Evolutionary conservation across 345 rosid species (phyloP).

Genomic region (Populus tremula): DNA sequence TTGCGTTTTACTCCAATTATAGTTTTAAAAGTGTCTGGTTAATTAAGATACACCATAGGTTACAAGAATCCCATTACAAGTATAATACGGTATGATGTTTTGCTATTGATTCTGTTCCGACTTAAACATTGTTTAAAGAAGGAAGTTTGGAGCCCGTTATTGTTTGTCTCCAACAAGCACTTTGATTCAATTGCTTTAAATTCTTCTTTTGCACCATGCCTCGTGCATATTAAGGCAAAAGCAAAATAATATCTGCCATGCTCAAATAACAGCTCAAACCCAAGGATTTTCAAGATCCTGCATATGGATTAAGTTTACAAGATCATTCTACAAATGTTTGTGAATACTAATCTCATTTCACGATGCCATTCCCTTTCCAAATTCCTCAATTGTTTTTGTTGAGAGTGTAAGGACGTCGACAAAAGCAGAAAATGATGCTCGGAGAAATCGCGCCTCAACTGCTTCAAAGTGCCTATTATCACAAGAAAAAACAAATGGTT

Average conservation of each 20-base stretch:
- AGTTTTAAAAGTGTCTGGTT: no score
- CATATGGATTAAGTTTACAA: background rate
- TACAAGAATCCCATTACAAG: accelerated
- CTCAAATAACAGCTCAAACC: background rate
- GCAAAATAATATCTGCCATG: background rate
- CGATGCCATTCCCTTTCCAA: slow-evolving; percentile 42
- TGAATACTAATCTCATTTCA: slow-evolving; percentile 9
- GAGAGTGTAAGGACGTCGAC: slow-evolving; percentile 73
- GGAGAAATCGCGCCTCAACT: slow-evolving; percentile 83
- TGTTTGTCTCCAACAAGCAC: background rate
- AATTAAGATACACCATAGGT: no score
- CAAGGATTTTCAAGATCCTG: background rate
- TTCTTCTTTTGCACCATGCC: background rate
- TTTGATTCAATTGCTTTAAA: background rate
- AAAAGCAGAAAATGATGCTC: slow-evolving; percentile 88
- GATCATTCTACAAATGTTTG: background rate
- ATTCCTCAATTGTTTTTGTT: slow-evolving; percentile 74
- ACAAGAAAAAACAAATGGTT: background rate
- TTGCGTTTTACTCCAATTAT: accelerated
- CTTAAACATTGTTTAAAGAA: background rate
- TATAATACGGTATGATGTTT: no score
- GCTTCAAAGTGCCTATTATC: slow-evolving; percentile 71
- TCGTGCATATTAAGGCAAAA: background rate
- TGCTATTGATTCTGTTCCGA: no score
- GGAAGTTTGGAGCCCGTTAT: background rate